These are phyloP conservation scores for Talaromyces thailandensis DNA, from an alignment of 495 filamentous ascomycete species.

Conservation along the genomic window DNA sequence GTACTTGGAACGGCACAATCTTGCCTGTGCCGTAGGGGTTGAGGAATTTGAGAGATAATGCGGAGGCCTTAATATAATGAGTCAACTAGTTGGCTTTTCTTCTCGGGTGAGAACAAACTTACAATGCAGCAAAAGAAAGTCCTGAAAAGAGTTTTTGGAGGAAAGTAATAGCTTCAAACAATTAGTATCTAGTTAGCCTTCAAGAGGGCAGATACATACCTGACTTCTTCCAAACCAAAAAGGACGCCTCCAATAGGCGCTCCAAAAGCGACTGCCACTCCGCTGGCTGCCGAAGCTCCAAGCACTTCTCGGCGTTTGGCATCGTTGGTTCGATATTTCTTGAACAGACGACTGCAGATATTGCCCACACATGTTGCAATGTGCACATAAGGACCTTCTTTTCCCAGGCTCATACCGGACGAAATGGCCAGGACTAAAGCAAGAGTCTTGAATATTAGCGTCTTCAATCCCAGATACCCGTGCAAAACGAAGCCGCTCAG, in stretches of 20 bases:
- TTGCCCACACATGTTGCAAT: slow-evolving; percentile 95
- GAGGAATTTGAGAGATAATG: slow-evolving; percentile 83
- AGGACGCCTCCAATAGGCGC: slow-evolving; percentile 89
- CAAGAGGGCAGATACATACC: slow-evolving; percentile 18
- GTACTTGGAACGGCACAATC: slow-evolving; percentile 91
- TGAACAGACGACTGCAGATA: slow-evolving; percentile 84
- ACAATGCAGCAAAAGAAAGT: slow-evolving; percentile 98
- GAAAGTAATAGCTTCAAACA: slow-evolving; percentile 72
- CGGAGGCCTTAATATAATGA: slow-evolving; percentile 42
- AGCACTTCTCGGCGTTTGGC: slow-evolving; percentile 85
- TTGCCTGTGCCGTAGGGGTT: slow-evolving; percentile 95
- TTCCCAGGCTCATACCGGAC: slow-evolving; percentile 87
- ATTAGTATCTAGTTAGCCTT: background rate
- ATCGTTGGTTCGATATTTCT: slow-evolving; percentile 91
- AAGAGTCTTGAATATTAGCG: slow-evolving; percentile 76
- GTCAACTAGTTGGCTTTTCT: slow-evolving; percentile 4
- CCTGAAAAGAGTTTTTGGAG: slow-evolving; percentile 93
- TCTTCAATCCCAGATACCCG: slow-evolving; percentile 86
- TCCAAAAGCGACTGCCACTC: slow-evolving; percentile 91
- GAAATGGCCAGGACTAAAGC: slow-evolving; percentile 82
- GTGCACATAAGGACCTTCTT: slow-evolving; percentile 96
- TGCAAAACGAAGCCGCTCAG: slow-evolving; percentile 95
- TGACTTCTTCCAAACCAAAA: slow-evolving; percentile 91
- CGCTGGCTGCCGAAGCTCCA: slow-evolving; percentile 84
- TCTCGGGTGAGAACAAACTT: slow-evolving; percentile 11